phyloP scores from a whole-genome alignment of 768 basidiomycete genomes.

The Boletus pseudopeckii region DNA sequence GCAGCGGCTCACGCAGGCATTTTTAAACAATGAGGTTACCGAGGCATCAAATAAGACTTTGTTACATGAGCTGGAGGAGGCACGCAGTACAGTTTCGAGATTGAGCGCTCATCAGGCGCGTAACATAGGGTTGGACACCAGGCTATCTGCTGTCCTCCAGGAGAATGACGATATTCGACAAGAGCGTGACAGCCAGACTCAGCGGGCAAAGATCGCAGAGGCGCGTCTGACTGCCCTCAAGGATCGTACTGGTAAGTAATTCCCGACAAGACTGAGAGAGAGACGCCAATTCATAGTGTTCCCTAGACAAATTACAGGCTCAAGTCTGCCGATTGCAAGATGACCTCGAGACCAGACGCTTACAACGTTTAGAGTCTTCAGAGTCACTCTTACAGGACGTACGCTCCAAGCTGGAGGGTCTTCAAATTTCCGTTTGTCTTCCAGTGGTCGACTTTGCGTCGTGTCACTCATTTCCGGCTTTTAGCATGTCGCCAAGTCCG shows the following conservation, averaged over 20 bases:
- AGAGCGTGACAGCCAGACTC: conserved; percentile 69
- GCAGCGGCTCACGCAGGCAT: conserved; percentile 73
- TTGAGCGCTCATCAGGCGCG: conserved; percentile 68
- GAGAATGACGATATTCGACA: conserved; percentile 84
- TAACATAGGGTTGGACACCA: conserved; percentile 66
- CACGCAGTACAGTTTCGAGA: conserved; percentile 61
- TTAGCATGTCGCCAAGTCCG: conserved; percentile 40
- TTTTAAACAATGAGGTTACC: conserved; percentile 76
- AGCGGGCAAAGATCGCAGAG: conserved; percentile 67
- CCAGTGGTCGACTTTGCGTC: not conserved
- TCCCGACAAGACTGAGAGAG: not conserved
- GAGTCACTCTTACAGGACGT: conserved; percentile 67
- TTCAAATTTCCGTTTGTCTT: conserved; percentile 53
- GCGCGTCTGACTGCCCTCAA: conserved; percentile 58
- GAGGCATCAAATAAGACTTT: conserved; percentile 76
- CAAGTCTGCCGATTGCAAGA: conserved; percentile 66
- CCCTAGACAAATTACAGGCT: conserved; percentile 61
- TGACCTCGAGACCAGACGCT: conserved; percentile 57
- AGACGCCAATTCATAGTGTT: conserved; percentile 1
- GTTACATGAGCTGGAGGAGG: conserved; percentile 71
- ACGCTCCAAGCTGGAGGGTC: conserved; percentile 54
- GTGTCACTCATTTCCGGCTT: conserved; percentile 16
- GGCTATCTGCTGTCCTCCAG: conserved; percentile 59
- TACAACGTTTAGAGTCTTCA: conserved; percentile 60
- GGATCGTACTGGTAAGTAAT: conserved; percentile 57